Evolutionary conservation across 2,329 filamentous ascomycete species (phyloP), one percentile per base, ranked within the genome.

Genomic region (Alternaria sp.): DNA sequence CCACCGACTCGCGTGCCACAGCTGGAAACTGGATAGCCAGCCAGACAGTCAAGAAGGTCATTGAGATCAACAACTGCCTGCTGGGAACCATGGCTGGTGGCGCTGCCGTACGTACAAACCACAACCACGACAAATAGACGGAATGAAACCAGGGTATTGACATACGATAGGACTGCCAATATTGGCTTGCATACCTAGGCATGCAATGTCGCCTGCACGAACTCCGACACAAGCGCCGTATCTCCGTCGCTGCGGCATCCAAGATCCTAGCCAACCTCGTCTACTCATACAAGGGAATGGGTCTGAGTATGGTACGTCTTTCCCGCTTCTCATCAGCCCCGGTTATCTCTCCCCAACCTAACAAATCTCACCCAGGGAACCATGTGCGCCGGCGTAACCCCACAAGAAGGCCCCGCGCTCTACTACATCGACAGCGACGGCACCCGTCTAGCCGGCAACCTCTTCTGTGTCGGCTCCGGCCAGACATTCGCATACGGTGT

Each of bases 31-130:
- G 95, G 95, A 99, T 99, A 81, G 95, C 95, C 68, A 96, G 92
- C 82, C 95, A 99, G 85, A 99, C 95, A 53, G 95, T 99, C 77
- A 99, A 99, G 88, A 99, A 99, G 86, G 95, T 99, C 70, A 98
- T 99, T 77, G 93, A 97, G 85, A 97, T 97, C 85, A 97, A 97
- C 84, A 92, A 85, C 80, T 90, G 90, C 80, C 85, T 99, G 80
- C 82, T 99, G 74, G 95, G 95, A 67, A 99, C 95, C 70, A 97
- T 99, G 94, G 95, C 95, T 64, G 95, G 95, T 80, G 95, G 95
- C 81, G 95, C 95, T 76, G 95, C 95, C 80, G 88, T 90, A 49
- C 31, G 37, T 31, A 40, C 46, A 39, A 14, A n/a, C 39, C 11
- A 46, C 13, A 9, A 48, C 14, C 7, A 44, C 26, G 2, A 14